Percentiles rank a stretch among this genome's conserved stretches.
Evolutionary conservation across 768 basidiomycete species (phyloP).

Genomic region (Boletus reticuloceps): DNA sequence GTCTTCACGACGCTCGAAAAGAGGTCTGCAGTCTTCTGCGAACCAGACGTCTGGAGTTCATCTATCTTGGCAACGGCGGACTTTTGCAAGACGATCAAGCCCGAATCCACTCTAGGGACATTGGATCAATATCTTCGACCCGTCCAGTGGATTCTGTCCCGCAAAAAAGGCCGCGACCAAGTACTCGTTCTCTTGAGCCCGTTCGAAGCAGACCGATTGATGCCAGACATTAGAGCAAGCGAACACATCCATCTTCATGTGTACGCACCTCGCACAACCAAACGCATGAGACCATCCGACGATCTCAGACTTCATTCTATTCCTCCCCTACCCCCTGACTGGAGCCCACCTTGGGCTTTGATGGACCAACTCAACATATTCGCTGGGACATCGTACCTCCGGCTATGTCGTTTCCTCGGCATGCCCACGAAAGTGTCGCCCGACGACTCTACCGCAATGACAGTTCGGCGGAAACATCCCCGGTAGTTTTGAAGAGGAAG

Average conservation of each 20-base stretch:
- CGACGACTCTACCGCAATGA: not conserved
- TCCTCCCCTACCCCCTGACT: slow-evolving; percentile 1
- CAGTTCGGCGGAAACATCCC: not conserved
- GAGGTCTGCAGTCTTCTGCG: slow-evolving; percentile 5
- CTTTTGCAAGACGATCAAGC: not conserved
- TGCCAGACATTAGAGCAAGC: slow-evolving; percentile 35
- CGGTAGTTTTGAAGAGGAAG: not conserved
- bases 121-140: slow-evolving; percentile 5
- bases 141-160: slow-evolving; percentile 21
- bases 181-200: slow-evolving; percentile 6
- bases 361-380: not conserved
- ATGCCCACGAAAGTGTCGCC: slow-evolving; percentile 2
- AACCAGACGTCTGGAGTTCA: not conserved
- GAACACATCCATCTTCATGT: slow-evolving; percentile 36
- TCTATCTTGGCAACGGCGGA: slow-evolving; percentile 4
- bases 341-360: not conserved
- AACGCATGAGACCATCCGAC: slow-evolving; percentile 21
- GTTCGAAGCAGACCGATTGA: slow-evolving; percentile 36
- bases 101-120: not conserved
- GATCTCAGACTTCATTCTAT: slow-evolving; percentile 14
- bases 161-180: not conserved
- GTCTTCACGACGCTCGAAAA: slow-evolving; percentile 7
- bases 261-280: slow-evolving; percentile 37
- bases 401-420: slow-evolving; percentile 24
- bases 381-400: slow-evolving; percentile 5